Evolutionary conservation across 1,139 yeast species (phyloP), one percentile per base, ranked within the genome.

Genomic region (Blastobotrys indianensis): DNA sequence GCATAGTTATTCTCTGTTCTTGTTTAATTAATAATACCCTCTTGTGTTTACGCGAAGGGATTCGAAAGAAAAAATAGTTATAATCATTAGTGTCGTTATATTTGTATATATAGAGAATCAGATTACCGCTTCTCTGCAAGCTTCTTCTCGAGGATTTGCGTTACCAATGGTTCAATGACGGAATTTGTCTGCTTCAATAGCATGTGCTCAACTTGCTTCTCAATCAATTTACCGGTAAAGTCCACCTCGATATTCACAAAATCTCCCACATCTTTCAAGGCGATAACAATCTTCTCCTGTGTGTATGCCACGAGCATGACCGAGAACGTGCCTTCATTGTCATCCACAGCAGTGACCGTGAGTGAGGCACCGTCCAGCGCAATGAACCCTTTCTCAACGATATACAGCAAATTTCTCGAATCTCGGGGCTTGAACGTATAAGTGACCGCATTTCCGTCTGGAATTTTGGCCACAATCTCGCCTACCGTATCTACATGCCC

Each of bases 401-500:
- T 83, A 62, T 84, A 94, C 56, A 76, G 78, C 51, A 83, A 76
- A 50, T 78, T 75, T 45, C 75, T 72, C 29, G 59, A 57, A 49
- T 88, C 95, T 46, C 85, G 70, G 48, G 90, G 74, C 63, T 76
- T 69, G 66, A 92, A 88, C 1, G 87, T 84, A 61, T 80, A 83
- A 2, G 82, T 72, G 32, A 88, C 70, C 2, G 97, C 84, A 64
- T 88, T 85, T 2, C 85, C 94, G 59, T 90, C 97, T 0, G 76
- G 67, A 6, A 54, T 66, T 31, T 68, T 72, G 1, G 66, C 63
- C 1, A 75, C 74, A 34, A 94, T 84, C 30, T 67, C 66, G 3
- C 96, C 97, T 29, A 82, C 74, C 0, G 97, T 86, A 62, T 92
- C 98, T 31, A 94, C 90, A 68, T 92, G 99, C 11, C 98, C 99